phyloP scores from a whole-genome alignment of 2,329 filamentous ascomycete genomes.

The Apiospora kogelbergensis region DNA sequence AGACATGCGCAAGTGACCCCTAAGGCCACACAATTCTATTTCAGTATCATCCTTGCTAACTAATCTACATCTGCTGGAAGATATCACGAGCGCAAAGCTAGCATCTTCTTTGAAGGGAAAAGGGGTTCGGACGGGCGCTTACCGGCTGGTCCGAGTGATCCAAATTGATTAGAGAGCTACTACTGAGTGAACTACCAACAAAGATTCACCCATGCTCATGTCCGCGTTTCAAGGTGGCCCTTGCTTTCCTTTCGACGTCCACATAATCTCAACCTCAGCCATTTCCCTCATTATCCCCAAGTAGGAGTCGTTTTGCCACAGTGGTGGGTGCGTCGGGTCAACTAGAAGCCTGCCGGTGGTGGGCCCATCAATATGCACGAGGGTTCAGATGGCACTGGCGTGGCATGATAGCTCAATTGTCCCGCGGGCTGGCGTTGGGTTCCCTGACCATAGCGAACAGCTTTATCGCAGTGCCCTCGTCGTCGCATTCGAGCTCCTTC shows the following conservation, averaged over 20 bases:
- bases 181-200: not conserved
- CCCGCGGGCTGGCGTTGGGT: slow-evolving; percentile 25
- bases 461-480: slow-evolving; percentile 56
- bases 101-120: not conserved
- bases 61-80: not conserved
- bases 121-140: not conserved
- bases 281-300: not conserved
- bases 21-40: not conserved
- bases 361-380: not conserved
- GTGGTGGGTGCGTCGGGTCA: not conserved
- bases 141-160: not conserved
- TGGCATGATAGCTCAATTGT: slow-evolving; percentile 15
- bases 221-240: not conserved
- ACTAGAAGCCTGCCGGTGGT: not conserved
- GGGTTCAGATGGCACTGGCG: not conserved
- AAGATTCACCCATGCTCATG: not conserved
- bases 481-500: slow-evolving; percentile 49
- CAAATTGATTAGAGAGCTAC: not conserved
- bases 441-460: slow-evolving; percentile 50
- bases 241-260: not conserved
- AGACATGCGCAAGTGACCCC: not conserved
- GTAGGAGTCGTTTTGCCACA: not conserved
- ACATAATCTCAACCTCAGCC: not conserved
- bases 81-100: not conserved
- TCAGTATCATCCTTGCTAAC: not conserved